These are phyloP conservation scores for Cercospora sojina DNA, from an alignment of 2,329 filamentous ascomycete genomes.

Conservation along the genomic window DNA sequence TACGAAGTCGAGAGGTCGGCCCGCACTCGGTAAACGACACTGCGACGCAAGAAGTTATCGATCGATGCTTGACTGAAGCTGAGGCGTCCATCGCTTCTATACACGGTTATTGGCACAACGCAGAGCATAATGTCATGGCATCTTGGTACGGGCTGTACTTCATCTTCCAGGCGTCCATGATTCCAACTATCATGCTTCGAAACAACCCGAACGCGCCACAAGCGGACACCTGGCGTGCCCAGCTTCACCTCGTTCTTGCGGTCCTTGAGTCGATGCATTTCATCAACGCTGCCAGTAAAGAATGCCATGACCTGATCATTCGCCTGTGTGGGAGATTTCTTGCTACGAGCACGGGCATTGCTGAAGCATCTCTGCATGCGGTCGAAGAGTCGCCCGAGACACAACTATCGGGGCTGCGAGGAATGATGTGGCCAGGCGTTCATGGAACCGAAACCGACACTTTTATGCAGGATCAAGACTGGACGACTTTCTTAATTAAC, in stretches of 20 bases:
- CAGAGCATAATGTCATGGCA: slow-evolving; percentile 43
- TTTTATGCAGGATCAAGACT: slow-evolving; percentile 27
- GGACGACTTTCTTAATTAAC: slow-evolving; percentile 25
- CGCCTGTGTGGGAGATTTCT: slow-evolving; percentile 45
- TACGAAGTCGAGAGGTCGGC: slow-evolving; percentile 29
- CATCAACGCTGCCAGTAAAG: slow-evolving; percentile 44
- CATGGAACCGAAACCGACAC: slow-evolving; percentile 27
- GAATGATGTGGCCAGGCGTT: slow-evolving; percentile 51
- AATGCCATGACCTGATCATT: slow-evolving; percentile 46
- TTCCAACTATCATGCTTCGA: slow-evolving; percentile 50
- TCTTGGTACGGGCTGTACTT: slow-evolving; percentile 53
- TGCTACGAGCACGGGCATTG: not conserved
- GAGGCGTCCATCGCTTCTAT: slow-evolving; percentile 45
- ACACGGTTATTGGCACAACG: slow-evolving; percentile 41
- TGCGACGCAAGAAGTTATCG: slow-evolving; percentile 32
- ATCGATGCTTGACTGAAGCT: slow-evolving; percentile 46
- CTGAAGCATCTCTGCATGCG: slow-evolving; percentile 20
- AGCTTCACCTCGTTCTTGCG: slow-evolving; percentile 43
- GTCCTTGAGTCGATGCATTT: slow-evolving; percentile 42
- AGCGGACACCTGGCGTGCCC: slow-evolving; percentile 44
- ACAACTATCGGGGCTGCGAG: slow-evolving; percentile 46
- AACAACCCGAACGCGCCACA: slow-evolving; percentile 43
- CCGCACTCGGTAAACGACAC: slow-evolving; percentile 6
- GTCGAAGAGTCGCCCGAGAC: slow-evolving; percentile 44
- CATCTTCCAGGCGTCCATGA: slow-evolving; percentile 52